Base-by-base conservation (phyloP, 2,329 filamentous ascomycete genomes). In the Hypocrella siamensis region DNA sequence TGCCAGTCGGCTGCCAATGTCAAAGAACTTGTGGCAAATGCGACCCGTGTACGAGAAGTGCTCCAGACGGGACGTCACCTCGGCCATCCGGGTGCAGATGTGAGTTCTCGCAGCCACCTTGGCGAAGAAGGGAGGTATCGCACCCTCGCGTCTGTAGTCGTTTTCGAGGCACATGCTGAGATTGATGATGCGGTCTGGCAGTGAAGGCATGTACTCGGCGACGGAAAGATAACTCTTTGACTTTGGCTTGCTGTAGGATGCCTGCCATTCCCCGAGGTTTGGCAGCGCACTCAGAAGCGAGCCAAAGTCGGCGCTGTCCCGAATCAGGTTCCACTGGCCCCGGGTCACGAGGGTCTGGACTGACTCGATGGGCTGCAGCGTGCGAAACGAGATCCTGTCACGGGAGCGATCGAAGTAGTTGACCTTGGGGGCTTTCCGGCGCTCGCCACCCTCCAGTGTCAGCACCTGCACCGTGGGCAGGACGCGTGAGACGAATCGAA, bases 301-400 rank as follows among this genome's bases (percentile, higher is more conserved):
- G 34, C 62, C 54, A 52, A 79, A 83, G 48, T 84, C 76, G 14
- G 60, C 55, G 27, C 68, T 57, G 12, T 65, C 60, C 29, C 79
- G 63, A 50, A 82, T 77, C 18, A 84, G 61, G 45, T 84, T 84
- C 79, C 79, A 85, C 41, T 82, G 76, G 6, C 79, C 79, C 43
- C 78, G 75, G 51, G 78, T 77, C 27, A 83, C 69, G 15, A 84
- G 61, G 1, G 76, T 81, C 32, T 66, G 65, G 19, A 84, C 65
- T 3, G 7, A 65, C 60, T 6, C 73, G 49, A 18, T 47, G 43
- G 40, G 54, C 46, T 46, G 40, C 19, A 46, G 43, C 1, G 45
- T 27, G n/a, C 36, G 32, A 22, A 43, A 35, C 15, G 35, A 32
- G 28, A 37, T 39, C 18, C 40, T 40, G 16, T 42, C 42, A 16